These are phyloP conservation scores for Triticum turgidum DNA, from an alignment of 176 grass and related monocot genomes.

Conservation along the genomic window DNA sequence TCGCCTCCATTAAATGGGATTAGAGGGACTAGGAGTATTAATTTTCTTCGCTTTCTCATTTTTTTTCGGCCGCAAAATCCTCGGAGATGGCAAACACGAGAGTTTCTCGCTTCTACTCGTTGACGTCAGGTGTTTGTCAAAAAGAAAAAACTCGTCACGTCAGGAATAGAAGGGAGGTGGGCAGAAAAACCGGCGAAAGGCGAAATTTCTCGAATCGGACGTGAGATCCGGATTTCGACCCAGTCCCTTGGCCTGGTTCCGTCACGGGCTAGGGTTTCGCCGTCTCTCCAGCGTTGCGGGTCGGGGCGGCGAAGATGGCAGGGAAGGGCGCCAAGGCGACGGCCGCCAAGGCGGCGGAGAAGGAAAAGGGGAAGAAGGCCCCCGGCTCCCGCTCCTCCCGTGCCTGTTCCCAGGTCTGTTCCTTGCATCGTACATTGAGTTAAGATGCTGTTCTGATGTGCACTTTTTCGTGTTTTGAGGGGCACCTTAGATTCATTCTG, in stretches of 20 bases:
- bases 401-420: conserved; percentile 35
- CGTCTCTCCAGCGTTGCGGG: neutral
- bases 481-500: neutral
- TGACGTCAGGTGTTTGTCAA: neutral
- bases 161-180: no score
- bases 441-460: neutral
- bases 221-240: conserved; percentile 18
- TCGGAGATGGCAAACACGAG: no score
- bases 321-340: conserved; percentile 55
- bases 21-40: no score
- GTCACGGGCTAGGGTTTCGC: conserved; percentile 11
- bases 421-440: conserved; percentile 13
- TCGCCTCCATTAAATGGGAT: no score
- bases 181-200: neutral
- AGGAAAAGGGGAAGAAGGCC: conserved; percentile 63
- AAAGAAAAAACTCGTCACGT: neutral
- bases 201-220: conserved; percentile 16
- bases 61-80: no score
- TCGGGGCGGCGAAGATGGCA: conserved; percentile 28
- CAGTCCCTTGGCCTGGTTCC: neutral
- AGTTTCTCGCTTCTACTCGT: neutral
- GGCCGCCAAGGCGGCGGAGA: conserved; percentile 48
- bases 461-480: conserved; percentile 1
- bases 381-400: conserved; percentile 50
- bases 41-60: no score